Base-by-base conservation (phyloP, 345 rosid species). In the Sapria himalayana region DNA sequence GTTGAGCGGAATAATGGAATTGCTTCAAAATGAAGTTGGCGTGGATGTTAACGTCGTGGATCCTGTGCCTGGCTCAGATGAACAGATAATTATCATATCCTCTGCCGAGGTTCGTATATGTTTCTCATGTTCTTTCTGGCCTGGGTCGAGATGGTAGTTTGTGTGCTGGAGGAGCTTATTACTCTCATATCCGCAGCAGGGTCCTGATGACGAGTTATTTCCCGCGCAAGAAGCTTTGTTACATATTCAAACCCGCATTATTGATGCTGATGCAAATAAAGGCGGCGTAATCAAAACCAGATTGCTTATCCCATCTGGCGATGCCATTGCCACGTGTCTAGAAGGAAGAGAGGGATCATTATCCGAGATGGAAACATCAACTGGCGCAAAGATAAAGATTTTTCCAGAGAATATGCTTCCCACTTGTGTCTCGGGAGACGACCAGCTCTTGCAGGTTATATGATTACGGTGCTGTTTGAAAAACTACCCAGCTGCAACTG, bases 171-270 rank as follows among this genome's bases (percentile, higher is more conserved):
- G n/a, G n/a, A n/a, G n/a, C n/a, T n/a, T n/a, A n/a, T n/a, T n/a
- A n/a, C n/a, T n/a, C n/a, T n/a, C n/a, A n/a, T n/a, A n/a, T n/a
- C n/a, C n/a, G n/a, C n/a, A n/a, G n/a, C n/a, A 91, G 99, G 85
- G 85, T 50, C 92, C 92, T 46, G 96, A 91, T 49, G 99, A 91
- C 45, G 89, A 67, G 58, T 48, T 91, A 43, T 91, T 84, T 62
- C 96, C 99, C 39, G 96, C 96, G 31, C 99, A 91, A 69, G 99
- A 84, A 69, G 99, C 99, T 39, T 59, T 91, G 51, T 65, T 91
- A 61, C 99, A 91, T 57, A 84, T 91, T 56, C 99, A 91, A 55
- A 80, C 81, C 58, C 74, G 58, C 22, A 91, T 91, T 22, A 60
- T 66, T 12, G 92, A 91, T 63, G 81, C 78, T 41, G 34, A 57